Conservation (phyloP, 352 stramenopile genomes). For the Phytophthora tubulina region DNA sequence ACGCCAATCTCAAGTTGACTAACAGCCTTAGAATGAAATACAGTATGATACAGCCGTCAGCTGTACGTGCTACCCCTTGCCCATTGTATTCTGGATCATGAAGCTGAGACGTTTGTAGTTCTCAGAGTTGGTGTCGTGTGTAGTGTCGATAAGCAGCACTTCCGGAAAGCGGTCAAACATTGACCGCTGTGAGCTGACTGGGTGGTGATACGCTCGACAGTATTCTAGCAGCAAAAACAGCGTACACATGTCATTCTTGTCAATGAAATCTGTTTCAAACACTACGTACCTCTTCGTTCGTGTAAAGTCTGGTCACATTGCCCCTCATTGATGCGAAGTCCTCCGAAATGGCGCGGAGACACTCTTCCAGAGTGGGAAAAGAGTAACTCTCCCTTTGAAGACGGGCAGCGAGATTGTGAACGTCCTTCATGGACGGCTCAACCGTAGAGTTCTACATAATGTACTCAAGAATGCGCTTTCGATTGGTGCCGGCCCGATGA, state of each 20-base stretch:
- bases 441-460: background rate
- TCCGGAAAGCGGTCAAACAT: conserved; percentile 17
- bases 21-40: background rate
- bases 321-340: background rate
- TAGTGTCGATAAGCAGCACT: conserved; percentile 18
- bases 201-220: conserved; percentile 5
- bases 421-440: background rate
- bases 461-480: conserved; percentile 11
- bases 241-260: background rate
- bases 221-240: background rate
- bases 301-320: background rate
- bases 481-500: background rate
- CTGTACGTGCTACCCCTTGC: conserved; percentile 25
- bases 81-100: conserved; percentile 19
- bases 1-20: background rate
- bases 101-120: conserved; percentile 25
- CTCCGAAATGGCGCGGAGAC: background rate
- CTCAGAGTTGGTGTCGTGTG: conserved; percentile 16
- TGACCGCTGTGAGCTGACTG: conserved; percentile 2
- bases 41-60: background rate
- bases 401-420: background rate
- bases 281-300: background rate
- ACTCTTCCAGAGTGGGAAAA: conserved; percentile 5
- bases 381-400: background rate
- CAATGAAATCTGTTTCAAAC: background rate